Evolutionary conservation across 2,329 filamentous ascomycete genomes (phyloP).

Genomic region (Scytalidium lignicola): DNA sequence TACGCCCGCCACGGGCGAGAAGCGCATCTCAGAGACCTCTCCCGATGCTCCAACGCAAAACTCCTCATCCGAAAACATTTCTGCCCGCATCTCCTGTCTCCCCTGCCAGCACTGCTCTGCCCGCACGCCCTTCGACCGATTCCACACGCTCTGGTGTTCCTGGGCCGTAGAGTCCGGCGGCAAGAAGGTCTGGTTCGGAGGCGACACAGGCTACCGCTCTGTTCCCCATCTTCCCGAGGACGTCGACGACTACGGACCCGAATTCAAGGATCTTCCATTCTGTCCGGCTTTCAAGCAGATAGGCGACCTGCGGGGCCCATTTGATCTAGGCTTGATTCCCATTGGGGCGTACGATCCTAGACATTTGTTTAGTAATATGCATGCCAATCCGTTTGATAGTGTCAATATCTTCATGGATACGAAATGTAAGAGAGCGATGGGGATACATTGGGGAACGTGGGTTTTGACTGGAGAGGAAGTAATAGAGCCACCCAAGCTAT

Average conservation of each 20-base stretch:
- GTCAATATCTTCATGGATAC: conserved; percentile 89
- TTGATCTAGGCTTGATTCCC: conserved; percentile 87
- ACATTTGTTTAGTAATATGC: conserved; percentile 70
- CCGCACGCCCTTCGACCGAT: conserved; percentile 59
- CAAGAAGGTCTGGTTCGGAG: conserved; percentile 80
- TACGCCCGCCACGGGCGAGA: conserved; percentile 32
- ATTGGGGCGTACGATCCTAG: conserved; percentile 84
- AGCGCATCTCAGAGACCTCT: conserved; percentile 16
- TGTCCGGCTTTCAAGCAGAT: conserved; percentile 86
- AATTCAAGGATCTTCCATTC: conserved; percentile 60
- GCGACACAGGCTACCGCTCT: conserved; percentile 84
- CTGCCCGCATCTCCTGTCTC: conserved; percentile 69
- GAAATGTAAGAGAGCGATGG: conserved; percentile 70
- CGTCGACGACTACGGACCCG: conserved; percentile 66
- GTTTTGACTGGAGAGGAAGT: conserved; percentile 75
- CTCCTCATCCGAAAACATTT: conserved; percentile 46
- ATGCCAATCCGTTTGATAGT: conserved; percentile 79
- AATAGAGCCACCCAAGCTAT: conserved; percentile 69
- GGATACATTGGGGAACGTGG: conserved; percentile 93
- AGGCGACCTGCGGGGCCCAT: conserved; percentile 73
- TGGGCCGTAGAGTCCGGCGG: conserved; percentile 73
- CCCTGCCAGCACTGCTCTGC: conserved; percentile 81
- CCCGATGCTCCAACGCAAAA: conserved; percentile 20
- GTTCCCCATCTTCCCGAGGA: conserved; percentile 60
- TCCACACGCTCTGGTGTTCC: conserved; percentile 78